Conservation (phyloP, 176 grass and related monocot genomes). For the Phoenix dactylifera region DNA sequence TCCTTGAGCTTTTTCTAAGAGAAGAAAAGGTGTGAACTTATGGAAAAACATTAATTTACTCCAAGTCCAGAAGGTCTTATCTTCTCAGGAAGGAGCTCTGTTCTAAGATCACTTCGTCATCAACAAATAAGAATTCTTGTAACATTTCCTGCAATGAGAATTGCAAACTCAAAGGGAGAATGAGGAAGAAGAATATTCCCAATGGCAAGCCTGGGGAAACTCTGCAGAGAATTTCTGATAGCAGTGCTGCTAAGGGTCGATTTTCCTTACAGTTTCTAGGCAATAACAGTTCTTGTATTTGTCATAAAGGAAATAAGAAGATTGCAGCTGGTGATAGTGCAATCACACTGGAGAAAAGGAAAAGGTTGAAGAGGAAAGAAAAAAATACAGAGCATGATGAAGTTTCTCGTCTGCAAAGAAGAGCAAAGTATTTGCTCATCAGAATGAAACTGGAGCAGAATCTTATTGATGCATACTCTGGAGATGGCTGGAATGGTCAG, state of each 20-base stretch:
- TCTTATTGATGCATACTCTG: constrained; percentile 87
- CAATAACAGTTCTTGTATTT: not conserved
- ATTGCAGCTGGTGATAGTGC: constrained; percentile 27
- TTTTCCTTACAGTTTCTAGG: not conserved
- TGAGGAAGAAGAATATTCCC: constrained; percentile 24
- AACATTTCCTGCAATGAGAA: constrained; percentile 21
- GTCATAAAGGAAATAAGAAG: constrained; percentile 18
- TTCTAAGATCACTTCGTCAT: constrained; percentile 22
- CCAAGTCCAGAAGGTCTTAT: constrained; percentile 31
- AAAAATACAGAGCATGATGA: constrained; percentile 55
- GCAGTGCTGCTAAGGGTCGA: constrained; percentile 22
- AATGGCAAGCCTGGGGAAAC: constrained; percentile 24
- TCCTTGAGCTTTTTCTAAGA: no score
- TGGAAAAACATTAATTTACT: constrained; percentile 43
- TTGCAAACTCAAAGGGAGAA: constrained; percentile 31
- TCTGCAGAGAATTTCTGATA: constrained; percentile 33
- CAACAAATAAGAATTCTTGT: constrained; percentile 16
- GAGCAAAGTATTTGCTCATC: constrained; percentile 66
- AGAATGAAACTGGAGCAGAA: constrained; percentile 87
- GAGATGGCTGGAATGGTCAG: constrained; percentile 92
- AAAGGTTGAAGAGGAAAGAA: constrained; percentile 42
- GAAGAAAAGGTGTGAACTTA: constrained; percentile 33
- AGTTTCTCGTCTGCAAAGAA: constrained; percentile 62
- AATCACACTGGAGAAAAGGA: constrained; percentile 22
- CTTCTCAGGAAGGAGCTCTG: constrained; percentile 16